These are phyloP conservation scores for Solanum rostratum DNA, from an alignment of 257 asterid species.

Conservation along the genomic window DNA sequence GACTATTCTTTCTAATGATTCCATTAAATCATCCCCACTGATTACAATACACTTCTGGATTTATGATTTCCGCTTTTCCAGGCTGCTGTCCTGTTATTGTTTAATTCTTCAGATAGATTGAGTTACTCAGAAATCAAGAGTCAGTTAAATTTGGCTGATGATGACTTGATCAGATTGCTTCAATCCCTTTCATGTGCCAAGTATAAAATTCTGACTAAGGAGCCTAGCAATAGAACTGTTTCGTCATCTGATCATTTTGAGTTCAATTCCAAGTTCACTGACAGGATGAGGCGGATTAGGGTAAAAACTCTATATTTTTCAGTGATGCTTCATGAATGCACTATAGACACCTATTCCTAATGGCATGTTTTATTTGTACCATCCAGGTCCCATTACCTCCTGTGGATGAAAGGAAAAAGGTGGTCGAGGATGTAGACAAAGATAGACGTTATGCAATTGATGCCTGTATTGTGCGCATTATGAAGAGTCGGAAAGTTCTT, in stretches of 20 bases:
- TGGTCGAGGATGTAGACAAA: conserved; percentile 38
- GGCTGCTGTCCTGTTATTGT: conserved; percentile 46
- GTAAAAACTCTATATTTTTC: not conserved
- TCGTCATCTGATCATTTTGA: conserved; percentile 28
- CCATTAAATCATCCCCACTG: not conserved
- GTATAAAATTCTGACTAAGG: conserved; percentile 41
- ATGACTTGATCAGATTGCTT: conserved; percentile 38
- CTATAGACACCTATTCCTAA: not conserved
- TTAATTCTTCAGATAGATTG: conserved; percentile 36
- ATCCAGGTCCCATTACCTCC: conserved; percentile 42
- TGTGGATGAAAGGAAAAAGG: conserved; percentile 44
- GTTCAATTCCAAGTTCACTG: conserved; percentile 42
- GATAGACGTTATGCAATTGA: conserved; percentile 42
- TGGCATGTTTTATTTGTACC: not conserved
- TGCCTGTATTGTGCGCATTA: conserved; percentile 44
- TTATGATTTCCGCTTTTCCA: conserved; percentile 1
- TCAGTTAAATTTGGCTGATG: conserved; percentile 42
- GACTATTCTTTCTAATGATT: not conserved
- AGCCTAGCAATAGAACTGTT: conserved; percentile 27
- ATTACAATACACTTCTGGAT: not conserved
- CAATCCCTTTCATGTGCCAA: conserved; percentile 50
- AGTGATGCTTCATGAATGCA: not conserved
- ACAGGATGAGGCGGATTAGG: conserved; percentile 50
- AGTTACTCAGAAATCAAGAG: conserved; percentile 35
- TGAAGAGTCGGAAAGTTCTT: conserved; percentile 44